Evolutionary conservation across 208 protist genomes (phyloP).

Genomic region (Trypanosoma platydactyli): DNA sequence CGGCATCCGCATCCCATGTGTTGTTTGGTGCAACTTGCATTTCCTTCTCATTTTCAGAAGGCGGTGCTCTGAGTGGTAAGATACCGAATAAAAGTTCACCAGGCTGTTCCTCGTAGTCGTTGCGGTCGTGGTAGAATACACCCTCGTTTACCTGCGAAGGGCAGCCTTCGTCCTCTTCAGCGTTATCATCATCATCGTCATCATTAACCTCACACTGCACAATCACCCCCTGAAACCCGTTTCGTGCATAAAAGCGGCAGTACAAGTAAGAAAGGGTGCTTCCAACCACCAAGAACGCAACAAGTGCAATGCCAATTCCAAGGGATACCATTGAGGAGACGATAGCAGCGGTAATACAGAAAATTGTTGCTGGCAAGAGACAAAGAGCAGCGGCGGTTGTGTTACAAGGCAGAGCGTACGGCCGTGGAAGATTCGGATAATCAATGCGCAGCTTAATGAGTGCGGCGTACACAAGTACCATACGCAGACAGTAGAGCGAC

Average conservation of each 20-base stretch:
- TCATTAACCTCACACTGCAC: constrained; percentile 65
- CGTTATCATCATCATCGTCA: constrained; percentile 25
- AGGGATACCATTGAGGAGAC: constrained; percentile 62
- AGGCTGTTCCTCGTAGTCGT: constrained; percentile 21
- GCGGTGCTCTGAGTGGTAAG: constrained; percentile 26
- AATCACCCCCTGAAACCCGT: constrained; percentile 84
- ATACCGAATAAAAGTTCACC: constrained; percentile 63
- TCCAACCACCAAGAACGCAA: constrained; percentile 59
- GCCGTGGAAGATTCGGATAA: constrained; percentile 74
- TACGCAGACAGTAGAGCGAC: constrained; percentile 76
- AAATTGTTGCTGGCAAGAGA: constrained; percentile 54
- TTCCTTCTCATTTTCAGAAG: background rate
- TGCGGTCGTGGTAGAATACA: constrained; percentile 54
- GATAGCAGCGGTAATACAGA: constrained; percentile 64
- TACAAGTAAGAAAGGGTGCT: constrained; percentile 63
- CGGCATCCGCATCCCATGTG: too few relatives aligned
- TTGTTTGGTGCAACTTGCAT: background rate
- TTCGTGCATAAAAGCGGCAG: constrained; percentile 63
- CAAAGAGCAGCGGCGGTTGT: constrained; percentile 55
- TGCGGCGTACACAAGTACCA: constrained; percentile 74
- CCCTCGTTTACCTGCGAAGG: constrained; percentile 28
- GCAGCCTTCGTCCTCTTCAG: constrained; percentile 10
- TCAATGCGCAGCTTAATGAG: constrained; percentile 74
- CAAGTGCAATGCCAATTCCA: constrained; percentile 59
- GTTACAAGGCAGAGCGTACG: constrained; percentile 70